phyloP scores from a whole-genome alignment of 371 early-diverging fungal genomes.

The Smittium mucronatum region DNA sequence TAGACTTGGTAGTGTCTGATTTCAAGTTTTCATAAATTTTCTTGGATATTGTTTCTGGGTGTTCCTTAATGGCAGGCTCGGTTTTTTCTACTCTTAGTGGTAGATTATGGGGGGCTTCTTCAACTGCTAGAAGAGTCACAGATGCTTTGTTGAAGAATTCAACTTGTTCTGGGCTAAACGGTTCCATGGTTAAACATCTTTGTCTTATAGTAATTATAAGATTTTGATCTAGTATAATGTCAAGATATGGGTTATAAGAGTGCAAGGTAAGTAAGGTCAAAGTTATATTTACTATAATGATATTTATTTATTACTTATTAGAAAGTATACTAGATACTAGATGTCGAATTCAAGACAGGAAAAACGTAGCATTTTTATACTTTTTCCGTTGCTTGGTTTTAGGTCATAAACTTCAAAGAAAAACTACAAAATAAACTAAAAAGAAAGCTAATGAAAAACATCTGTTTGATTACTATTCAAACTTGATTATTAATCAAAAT shows the following conservation, averaged over 20 bases:
- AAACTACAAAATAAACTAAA: constrained; percentile 2
- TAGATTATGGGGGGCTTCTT: neutral
- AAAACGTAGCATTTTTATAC: constrained; percentile 9
- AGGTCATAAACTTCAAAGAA: constrained; percentile 5
- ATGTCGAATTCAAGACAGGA: constrained; percentile 7
- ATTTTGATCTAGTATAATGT: constrained; percentile 1
- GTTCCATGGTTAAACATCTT: neutral
- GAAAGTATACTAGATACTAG: constrained; percentile 8
- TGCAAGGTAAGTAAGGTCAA: neutral
- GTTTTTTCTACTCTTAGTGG: neutral
- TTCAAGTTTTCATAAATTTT: neutral
- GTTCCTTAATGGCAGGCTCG: neutral
- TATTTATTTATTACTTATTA: neutral
- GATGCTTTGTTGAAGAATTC: neutral
- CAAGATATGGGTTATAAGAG: constrained; percentile 1
- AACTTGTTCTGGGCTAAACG: neutral
- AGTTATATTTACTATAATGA: constrained; percentile 1
- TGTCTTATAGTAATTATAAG: neutral
- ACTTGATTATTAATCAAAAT: constrained; percentile 4
- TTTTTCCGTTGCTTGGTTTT: constrained; percentile 10
- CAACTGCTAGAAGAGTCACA: neutral
- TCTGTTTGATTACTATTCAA: constrained; percentile 6
- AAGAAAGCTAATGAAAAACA: constrained; percentile 3
- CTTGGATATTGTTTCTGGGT: neutral
- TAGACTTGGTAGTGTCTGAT: neutral